These are phyloP conservation scores for Xylaria flabelliformis DNA, from an alignment of 495 filamentous ascomycete species.

Conservation along the genomic window DNA sequence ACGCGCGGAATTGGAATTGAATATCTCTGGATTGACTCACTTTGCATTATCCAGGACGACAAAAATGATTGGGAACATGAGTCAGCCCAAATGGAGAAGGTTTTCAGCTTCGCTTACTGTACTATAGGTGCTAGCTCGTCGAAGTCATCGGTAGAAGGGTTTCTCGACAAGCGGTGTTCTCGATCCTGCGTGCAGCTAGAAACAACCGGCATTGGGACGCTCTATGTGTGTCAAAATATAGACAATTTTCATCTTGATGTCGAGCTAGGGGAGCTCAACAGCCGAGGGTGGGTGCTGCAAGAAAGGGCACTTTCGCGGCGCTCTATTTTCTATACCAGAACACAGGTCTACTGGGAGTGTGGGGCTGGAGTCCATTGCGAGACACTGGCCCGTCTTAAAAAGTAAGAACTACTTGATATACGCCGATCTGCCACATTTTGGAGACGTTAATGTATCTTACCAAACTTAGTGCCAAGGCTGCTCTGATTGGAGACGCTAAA, in stretches of 20 bases:
- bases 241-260: constrained; percentile 48
- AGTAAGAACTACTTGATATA: constrained; percentile 36
- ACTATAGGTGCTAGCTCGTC: constrained; percentile 45
- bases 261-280: constrained; percentile 39
- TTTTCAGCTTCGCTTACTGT: constrained; percentile 45
- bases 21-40: constrained; percentile 27
- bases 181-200: constrained; percentile 19
- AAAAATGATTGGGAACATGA: constrained; percentile 45
- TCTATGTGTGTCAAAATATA: constrained; percentile 38
- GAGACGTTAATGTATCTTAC: neutral
- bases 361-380: constrained; percentile 48
- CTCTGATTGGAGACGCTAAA: neutral
- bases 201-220: neutral
- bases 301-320: constrained; percentile 49
- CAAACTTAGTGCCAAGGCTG: constrained; percentile 30
- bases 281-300: constrained; percentile 52
- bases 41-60: constrained; percentile 36
- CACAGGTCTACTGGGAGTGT: constrained; percentile 53
- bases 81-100: constrained; percentile 44
- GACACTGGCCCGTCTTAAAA: constrained; percentile 38
- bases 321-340: constrained; percentile 50
- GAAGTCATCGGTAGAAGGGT: constrained; percentile 33
- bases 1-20: constrained; percentile 23
- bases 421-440: neutral
- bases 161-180: constrained; percentile 28